Percentiles rank a stretch among this genome's conserved stretches.
Conservation (phyloP, 1,139 yeast species). For the Lodderomyces jiufengensis region DNA sequence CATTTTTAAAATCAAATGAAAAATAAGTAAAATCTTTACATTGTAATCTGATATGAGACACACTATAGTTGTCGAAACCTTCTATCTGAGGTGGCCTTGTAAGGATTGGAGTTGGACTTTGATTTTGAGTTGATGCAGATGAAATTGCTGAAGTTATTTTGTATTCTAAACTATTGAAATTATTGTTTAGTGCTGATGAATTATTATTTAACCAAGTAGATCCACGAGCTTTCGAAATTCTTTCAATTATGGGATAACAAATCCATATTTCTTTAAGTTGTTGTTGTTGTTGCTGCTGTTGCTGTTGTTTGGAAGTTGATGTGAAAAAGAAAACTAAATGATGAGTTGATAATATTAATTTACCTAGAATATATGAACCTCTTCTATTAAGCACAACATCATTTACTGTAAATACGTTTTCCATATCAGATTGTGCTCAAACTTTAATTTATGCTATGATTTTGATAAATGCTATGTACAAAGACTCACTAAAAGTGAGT, state of each 20-base stretch:
- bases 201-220: constrained; percentile 33
- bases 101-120: constrained; percentile 5
- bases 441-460: background rate
- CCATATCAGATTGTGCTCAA: constrained; percentile 6
- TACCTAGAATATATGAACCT: constrained; percentile 65
- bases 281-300: constrained; percentile 5
- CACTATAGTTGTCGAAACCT: constrained; percentile 42
- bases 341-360: constrained; percentile 74
- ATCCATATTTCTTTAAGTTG: constrained; percentile 77
- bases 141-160: constrained; percentile 1
- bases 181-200: constrained; percentile 4
- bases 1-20: constrained; percentile 68
- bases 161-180: constrained; percentile 5
- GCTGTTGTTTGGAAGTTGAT: constrained; percentile 8
- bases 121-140: constrained; percentile 2
- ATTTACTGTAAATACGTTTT: constrained; percentile 45
- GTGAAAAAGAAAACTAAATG: constrained; percentile 72
- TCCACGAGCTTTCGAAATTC: constrained; percentile 58
- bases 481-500: too few species aligned
- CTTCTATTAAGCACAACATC: constrained; percentile 67
- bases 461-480: too few species aligned
- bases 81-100: constrained; percentile 7
- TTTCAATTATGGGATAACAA: constrained; percentile 81
- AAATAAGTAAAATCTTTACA: constrained; percentile 88
- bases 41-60: constrained; percentile 58